Percentiles rank a stretch among this genome's conserved stretches.
Conservation (phyloP, 2,329 filamentous ascomycete genomes). For the Venturiaceae sp. region DNA sequence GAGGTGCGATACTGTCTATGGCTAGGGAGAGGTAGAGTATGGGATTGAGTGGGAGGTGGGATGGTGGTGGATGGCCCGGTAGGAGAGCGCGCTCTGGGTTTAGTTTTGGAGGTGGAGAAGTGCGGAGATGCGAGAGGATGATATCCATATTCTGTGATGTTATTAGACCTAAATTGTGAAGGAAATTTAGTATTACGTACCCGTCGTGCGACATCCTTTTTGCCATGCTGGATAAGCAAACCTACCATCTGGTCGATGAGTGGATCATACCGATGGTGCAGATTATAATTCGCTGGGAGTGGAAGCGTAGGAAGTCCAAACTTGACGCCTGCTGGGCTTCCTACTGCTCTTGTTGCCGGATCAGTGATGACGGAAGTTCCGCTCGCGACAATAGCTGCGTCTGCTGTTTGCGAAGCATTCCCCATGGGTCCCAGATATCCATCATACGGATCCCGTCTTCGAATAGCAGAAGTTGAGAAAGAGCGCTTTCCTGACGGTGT, state of each 20-base stretch:
- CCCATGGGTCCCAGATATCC: constrained; percentile 21
- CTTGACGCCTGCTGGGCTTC: constrained; percentile 50
- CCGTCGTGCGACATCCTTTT: constrained; percentile 80
- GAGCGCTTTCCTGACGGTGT: constrained; percentile 37
- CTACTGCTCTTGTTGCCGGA: background rate
- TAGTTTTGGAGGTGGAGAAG: constrained; percentile 66
- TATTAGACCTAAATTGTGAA: background rate
- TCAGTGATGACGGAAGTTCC: constrained; percentile 9
- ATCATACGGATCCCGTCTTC: constrained; percentile 19
- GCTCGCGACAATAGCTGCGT: constrained; percentile 13
- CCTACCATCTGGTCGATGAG: constrained; percentile 81
- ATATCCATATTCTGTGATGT: constrained; percentile 66
- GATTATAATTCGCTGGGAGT: constrained; percentile 51
- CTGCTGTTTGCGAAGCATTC: constrained; percentile 10
- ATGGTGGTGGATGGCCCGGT: constrained; percentile 65
- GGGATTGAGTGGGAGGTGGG: constrained; percentile 79
- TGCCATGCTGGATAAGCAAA: constrained; percentile 83
- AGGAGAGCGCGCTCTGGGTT: constrained; percentile 63
- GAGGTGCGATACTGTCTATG: constrained; percentile 84
- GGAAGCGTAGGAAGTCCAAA: constrained; percentile 63
- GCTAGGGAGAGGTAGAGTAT: constrained; percentile 81
- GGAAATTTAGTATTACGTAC: constrained; percentile 39
- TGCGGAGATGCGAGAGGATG: constrained; percentile 76
- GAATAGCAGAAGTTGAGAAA: constrained; percentile 47
- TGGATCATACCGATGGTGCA: constrained; percentile 78